Evolutionary conservation across 371 early-diverging fungal species (phyloP).

Genomic region (Polyrhizophydium stewartii): DNA sequence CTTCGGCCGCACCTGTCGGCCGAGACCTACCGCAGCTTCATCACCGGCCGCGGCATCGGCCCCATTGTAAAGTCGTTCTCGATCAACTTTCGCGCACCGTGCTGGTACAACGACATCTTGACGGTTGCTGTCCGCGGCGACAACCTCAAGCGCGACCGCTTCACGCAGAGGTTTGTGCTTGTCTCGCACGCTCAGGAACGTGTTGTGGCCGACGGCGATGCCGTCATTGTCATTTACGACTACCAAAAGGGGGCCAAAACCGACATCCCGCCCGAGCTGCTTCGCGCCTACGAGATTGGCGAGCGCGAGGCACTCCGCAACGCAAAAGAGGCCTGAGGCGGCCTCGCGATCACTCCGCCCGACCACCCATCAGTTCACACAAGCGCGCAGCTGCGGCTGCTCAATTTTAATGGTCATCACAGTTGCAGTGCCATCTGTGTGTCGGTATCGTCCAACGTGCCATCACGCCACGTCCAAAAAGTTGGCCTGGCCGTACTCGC

Average conservation of each 20-base stretch:
- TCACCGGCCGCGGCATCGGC: slow-evolving; percentile 11
- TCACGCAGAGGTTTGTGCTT: slow-evolving; percentile 14
- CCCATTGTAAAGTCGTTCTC: slow-evolving; percentile 27
- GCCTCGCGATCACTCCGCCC: too few species aligned
- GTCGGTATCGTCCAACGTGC: too few species aligned
- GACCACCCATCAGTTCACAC: too few species aligned
- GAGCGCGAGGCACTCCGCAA: too few species aligned
- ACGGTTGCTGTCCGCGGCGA: slow-evolving; percentile 20
- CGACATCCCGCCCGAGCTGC: not conserved
- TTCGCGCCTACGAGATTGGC: too few species aligned
- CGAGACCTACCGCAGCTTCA: slow-evolving; percentile 13
- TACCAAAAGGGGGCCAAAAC: not conserved
- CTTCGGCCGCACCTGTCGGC: slow-evolving; percentile 9
- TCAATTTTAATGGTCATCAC: too few species aligned
- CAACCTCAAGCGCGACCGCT: slow-evolving; percentile 16
- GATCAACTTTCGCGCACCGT: slow-evolving; percentile 18
- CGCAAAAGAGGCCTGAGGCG: too few species aligned
- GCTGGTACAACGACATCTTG: slow-evolving; percentile 28
- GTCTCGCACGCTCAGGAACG: slow-evolving; percentile 16
- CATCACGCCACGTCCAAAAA: too few species aligned
- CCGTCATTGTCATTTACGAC: slow-evolving; percentile 4
- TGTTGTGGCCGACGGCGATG: slow-evolving; percentile 15
- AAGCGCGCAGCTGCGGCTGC: too few species aligned
- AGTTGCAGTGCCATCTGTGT: too few species aligned
- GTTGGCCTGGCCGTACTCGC: too few species aligned